Evolutionary conservation across 441 rosid genomes (phyloP), one percentile per base, ranked within the genome.

Genomic region (Adansonia rubrostipa): DNA sequence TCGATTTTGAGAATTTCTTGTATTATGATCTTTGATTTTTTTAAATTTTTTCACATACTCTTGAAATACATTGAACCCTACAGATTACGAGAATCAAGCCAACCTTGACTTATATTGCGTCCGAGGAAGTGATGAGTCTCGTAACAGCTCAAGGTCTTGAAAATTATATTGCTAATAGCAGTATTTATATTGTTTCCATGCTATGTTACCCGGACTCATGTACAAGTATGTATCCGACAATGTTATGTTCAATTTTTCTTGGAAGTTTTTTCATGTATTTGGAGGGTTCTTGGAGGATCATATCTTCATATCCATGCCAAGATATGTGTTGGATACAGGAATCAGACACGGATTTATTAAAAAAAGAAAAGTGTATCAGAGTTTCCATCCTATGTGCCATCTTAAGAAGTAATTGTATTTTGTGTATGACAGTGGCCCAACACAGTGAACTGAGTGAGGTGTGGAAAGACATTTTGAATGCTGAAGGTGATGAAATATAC

Each of bases 401-500:
- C 77, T 45, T 53, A n/a, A 66, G 67, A 61, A 62, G 10, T 79
- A 57, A 80, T n/a, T 20, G n/a, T 66, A 13, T 57, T 42, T 58
- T 80, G 20, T 78, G 56, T 53, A 57, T 84, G 71, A 77, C 89
- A 96, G 97, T 96, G 79, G 95, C 93, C 1, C 90, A 92, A 87
- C 86, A 92, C 86, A 85, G 87, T 71, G 95, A 93, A 82, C 68
- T 96, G 79, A 94, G 92, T 80, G 97, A 88, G 77, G 99, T 96
- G 56, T 94, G 97, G 98, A 94, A 91, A 82, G 99, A 96, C 88
- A 90, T 96, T 80, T 86, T 96, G 45, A 80, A 96, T 58, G 95
- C 99, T 56, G 98, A 94, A n/a, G 99, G 99, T 5, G 99, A 96
- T 79, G 99, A 96, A 83, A 96, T 93, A 74, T 96, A 96, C 73